Evolutionary conservation across 1,284 basidiomycete genomes (phyloP).

Genomic region (Rhodotorula mucilaginosa): DNA sequence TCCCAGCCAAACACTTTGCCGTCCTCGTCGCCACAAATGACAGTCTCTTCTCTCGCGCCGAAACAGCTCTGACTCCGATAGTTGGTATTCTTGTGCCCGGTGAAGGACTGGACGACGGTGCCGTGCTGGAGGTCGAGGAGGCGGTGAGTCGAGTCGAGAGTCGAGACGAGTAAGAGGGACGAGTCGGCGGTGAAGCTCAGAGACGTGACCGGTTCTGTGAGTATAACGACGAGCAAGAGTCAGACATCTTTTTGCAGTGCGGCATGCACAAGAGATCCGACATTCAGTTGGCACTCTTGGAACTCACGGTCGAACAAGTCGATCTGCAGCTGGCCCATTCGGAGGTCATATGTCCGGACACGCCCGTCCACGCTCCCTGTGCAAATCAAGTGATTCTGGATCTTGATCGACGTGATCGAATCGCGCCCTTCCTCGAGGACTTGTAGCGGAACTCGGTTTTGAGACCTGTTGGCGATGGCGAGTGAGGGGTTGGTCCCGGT

Average conservation of each 20-base stretch:
- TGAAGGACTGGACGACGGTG: constrained; percentile 79
- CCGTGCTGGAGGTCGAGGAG: constrained; percentile 83
- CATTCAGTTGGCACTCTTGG: too few relatives aligned
- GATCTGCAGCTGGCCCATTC: constrained; percentile 79
- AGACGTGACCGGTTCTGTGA: constrained; percentile 75
- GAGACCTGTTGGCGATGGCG: constrained; percentile 57
- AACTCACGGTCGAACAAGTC: constrained; percentile 79
- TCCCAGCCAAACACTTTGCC: constrained; percentile 91
- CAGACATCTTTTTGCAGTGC: too few relatives aligned
- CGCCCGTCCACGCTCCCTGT: constrained; percentile 87
- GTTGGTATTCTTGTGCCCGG: constrained; percentile 67
- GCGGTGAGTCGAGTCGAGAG: constrained; percentile 77
- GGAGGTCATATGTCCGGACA: constrained; percentile 87
- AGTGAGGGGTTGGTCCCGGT: neutral
- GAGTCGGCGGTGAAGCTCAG: constrained; percentile 70
- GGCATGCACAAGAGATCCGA: too few relatives aligned
- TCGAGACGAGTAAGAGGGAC: constrained; percentile 74
- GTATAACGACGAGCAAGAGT: neutral
- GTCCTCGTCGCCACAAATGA: constrained; percentile 84
- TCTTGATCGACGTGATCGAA: constrained; percentile 75
- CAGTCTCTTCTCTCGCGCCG: constrained; percentile 71
- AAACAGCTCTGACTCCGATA: constrained; percentile 83
- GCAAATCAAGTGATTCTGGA: constrained; percentile 63
- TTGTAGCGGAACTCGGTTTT: constrained; percentile 81
- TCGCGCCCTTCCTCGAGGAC: constrained; percentile 84